Percentiles rank a stretch among this genome's conserved stretches.
phyloP scores from a whole-genome alignment of 2,329 filamentous ascomycete genomes.

The Sphaceloma murrayae region DNA sequence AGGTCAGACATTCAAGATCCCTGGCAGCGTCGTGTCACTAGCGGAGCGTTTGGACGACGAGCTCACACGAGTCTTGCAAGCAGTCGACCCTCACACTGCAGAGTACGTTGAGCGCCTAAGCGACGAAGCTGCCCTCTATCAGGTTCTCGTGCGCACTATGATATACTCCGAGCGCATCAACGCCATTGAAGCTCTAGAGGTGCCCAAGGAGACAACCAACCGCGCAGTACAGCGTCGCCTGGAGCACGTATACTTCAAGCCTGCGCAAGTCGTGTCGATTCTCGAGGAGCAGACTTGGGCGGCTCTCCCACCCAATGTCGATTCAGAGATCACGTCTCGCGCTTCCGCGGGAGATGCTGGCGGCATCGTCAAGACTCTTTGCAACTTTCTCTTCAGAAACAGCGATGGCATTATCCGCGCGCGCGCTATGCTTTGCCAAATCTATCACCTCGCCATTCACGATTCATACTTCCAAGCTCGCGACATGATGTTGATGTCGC shows the following conservation, averaged over 20 bases:
- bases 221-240: conserved; percentile 85
- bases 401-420: conserved; percentile 94
- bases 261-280: conserved; percentile 82
- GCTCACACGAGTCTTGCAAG: conserved; percentile 91
- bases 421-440: conserved; percentile 94
- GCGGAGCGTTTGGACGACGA: conserved; percentile 94
- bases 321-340: conserved; percentile 75
- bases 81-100: conserved; percentile 94
- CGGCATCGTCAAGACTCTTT: conserved; percentile 73
- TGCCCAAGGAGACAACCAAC: conserved; percentile 80
- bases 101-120: conserved; percentile 95
- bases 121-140: conserved; percentile 85
- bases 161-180: conserved; percentile 79
- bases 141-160: conserved; percentile 77
- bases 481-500: conserved; percentile 99
- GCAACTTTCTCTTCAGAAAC: conserved; percentile 88
- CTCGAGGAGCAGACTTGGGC: conserved; percentile 94
- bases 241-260: conserved; percentile 99
- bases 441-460: conserved; percentile 95
- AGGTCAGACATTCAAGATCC: conserved; percentile 78
- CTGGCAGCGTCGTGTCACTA: conserved; percentile 88
- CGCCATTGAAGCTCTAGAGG: conserved; percentile 59
- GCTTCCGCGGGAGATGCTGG: conserved; percentile 57
- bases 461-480: conserved; percentile 96
- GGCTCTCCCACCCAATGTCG: conserved; percentile 55